phyloP scores from a whole-genome alignment of 768 basidiomycete genomes.

The Phlebiopsis gigantea region DNA sequence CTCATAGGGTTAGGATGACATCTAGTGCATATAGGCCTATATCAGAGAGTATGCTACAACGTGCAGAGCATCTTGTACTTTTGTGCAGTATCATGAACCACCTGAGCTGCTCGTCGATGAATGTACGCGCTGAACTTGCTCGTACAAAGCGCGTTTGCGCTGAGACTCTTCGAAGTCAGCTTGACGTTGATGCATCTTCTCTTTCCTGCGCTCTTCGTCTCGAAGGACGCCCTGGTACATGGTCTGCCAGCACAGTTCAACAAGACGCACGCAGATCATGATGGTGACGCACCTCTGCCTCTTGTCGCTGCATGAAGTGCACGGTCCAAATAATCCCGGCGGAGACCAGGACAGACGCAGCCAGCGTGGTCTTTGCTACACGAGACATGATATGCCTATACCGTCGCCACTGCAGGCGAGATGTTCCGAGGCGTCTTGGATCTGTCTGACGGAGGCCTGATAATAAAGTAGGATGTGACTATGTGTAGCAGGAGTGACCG shows the following conservation, averaged over 20 bases:
- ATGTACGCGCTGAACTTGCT: slow-evolving; percentile 38
- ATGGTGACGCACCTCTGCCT: slow-evolving; percentile 61
- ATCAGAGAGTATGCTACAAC: no score
- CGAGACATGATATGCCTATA: no score
- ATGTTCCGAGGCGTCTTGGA: not conserved
- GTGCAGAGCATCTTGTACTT: no score
- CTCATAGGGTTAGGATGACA: no score
- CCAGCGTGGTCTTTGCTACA: slow-evolving; percentile 71
- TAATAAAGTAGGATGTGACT: not conserved
- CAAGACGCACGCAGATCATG: not conserved
- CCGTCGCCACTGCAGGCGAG: not conserved
- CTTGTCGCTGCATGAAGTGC: slow-evolving; percentile 78
- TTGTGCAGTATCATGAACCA: not conserved
- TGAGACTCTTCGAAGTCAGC: slow-evolving; percentile 56
- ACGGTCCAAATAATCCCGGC: slow-evolving; percentile 82
- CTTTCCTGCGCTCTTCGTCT: slow-evolving; percentile 76
- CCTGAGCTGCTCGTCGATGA: not conserved
- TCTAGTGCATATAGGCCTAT: no score
- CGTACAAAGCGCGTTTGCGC: slow-evolving; percentile 62
- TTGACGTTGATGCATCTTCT: slow-evolving; percentile 66
- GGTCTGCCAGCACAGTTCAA: slow-evolving; percentile 38
- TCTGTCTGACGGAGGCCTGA: not conserved
- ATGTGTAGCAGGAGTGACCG: not conserved
- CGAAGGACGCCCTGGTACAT: slow-evolving; percentile 91
- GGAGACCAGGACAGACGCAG: slow-evolving; percentile 56